Conservation (phyloP, 2,329 filamentous ascomycete genomes). For the Colletotrichum tamarilloi region DNA sequence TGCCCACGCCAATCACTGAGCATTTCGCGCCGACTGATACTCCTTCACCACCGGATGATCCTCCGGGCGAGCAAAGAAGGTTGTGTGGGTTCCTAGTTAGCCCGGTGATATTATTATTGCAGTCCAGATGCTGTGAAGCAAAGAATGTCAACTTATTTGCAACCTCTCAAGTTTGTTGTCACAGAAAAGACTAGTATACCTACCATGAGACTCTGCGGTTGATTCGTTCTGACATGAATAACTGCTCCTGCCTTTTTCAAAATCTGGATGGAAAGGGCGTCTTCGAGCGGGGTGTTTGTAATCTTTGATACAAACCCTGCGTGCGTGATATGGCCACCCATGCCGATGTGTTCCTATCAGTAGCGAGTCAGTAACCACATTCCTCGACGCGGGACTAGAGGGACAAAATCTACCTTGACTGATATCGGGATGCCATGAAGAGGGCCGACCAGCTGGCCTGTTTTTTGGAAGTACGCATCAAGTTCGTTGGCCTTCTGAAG, state of each 20-base stretch:
- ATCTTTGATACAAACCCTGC: constrained; percentile 72
- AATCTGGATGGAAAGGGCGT: constrained; percentile 53
- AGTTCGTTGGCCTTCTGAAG: constrained; percentile 57
- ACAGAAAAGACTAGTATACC: constrained; percentile 67
- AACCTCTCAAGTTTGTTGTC: background rate
- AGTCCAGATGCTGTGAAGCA: constrained; percentile 9
- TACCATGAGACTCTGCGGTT: constrained; percentile 73
- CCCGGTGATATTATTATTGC: constrained; percentile 69
- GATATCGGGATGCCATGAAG: constrained; percentile 74
- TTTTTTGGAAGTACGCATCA: constrained; percentile 59
- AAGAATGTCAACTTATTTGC: background rate
- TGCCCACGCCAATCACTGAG: constrained; percentile 70
- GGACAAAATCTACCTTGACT: constrained; percentile 77
- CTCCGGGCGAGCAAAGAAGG: constrained; percentile 68
- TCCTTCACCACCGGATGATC: constrained; percentile 74
- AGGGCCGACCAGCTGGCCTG: constrained; percentile 64
- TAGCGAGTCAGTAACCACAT: background rate
- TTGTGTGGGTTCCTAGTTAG: constrained; percentile 71
- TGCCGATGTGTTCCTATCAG: constrained; percentile 13
- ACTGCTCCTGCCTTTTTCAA: constrained; percentile 61
- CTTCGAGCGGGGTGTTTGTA: constrained; percentile 61
- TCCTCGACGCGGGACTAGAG: too few species aligned
- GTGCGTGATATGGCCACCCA: constrained; percentile 66
- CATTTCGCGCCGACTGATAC: constrained; percentile 70
- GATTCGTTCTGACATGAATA: constrained; percentile 67